These are phyloP conservation scores for Termitomyces sp. DNA, from an alignment of 768 basidiomycete species.

Conservation along the genomic window DNA sequence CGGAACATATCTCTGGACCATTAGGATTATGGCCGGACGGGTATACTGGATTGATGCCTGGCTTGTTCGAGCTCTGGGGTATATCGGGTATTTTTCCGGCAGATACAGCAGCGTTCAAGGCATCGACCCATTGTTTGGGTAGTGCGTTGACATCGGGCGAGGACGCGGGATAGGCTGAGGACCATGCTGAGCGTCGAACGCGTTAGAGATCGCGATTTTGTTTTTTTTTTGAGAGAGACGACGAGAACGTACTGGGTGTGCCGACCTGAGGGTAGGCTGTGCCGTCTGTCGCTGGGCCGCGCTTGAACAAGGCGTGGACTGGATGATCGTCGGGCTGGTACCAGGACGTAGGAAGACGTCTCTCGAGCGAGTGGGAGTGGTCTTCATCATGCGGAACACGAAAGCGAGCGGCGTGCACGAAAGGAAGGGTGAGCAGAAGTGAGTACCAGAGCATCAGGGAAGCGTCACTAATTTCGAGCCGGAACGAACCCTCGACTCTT, in stretches of 20 bases:
- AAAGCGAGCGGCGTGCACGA: constrained; percentile 20
- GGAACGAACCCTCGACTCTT: neutral
- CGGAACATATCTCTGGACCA: constrained; percentile 65
- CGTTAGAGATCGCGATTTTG: neutral
- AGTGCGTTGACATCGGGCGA: constrained; percentile 46
- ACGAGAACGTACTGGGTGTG: constrained; percentile 44
- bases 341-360: constrained; percentile 46
- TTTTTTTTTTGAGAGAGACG: neutral
- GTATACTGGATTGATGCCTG: constrained; percentile 39
- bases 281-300: constrained; percentile 44
- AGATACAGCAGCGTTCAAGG: constrained; percentile 60
- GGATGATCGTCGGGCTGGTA: constrained; percentile 60
- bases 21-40: constrained; percentile 40
- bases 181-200: constrained; percentile 46
- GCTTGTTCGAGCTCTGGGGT: constrained; percentile 39
- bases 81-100: constrained; percentile 75
- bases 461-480: too few species aligned
- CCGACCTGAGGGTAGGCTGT: constrained; percentile 52
- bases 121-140: constrained; percentile 70
- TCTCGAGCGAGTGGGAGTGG: constrained; percentile 23
- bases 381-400: constrained; percentile 25
- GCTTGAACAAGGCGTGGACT: constrained; percentile 59
- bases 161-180: constrained; percentile 51
- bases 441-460: constrained; percentile 16
- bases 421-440: constrained; percentile 21